Percentiles rank a stretch among this genome's conserved stretches.
phyloP scores from a whole-genome alignment of 2,329 filamentous ascomycete genomes.

The Clonostachys byssicola region DNA sequence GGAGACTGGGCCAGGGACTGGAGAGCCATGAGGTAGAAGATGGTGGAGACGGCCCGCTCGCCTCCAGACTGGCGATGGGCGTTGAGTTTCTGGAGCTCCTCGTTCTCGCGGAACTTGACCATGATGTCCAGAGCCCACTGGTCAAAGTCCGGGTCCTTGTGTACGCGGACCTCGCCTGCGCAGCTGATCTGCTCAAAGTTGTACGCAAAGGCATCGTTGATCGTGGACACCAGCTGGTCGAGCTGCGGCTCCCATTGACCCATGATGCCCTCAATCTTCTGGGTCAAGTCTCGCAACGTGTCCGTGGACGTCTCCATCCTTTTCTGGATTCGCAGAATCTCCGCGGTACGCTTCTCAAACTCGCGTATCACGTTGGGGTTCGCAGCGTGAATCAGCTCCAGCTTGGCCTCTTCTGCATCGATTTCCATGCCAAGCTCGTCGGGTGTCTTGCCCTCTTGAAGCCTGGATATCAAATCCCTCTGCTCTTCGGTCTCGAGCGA shows the following conservation, averaged over 20 bases:
- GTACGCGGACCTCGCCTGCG: constrained; percentile 81
- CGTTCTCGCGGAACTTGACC: constrained; percentile 89
- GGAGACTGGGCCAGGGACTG: constrained; percentile 91
- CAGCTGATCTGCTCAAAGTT: constrained; percentile 95
- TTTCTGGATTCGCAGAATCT: constrained; percentile 62
- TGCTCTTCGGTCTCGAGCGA: constrained; percentile 31
- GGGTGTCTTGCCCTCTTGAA: constrained; percentile 44
- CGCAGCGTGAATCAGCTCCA: constrained; percentile 76
- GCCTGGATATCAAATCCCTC: constrained; percentile 31
- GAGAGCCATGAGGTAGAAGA: constrained; percentile 98
- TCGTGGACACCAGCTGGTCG: constrained; percentile 71
- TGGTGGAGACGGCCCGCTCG: constrained; percentile 92
- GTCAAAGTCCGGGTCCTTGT: constrained; percentile 92
- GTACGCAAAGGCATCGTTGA: constrained; percentile 86
- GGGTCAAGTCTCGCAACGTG: constrained; percentile 49
- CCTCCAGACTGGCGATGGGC: constrained; percentile 94
- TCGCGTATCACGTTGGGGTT: constrained; percentile 73
- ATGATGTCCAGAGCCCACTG: constrained; percentile 91
- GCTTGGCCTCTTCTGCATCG: constrained; percentile 65
- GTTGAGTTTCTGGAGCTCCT: constrained; percentile 79
- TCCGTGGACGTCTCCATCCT: constrained; percentile 49
- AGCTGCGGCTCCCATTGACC: constrained; percentile 78
- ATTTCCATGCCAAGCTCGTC: constrained; percentile 72
- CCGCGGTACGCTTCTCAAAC: constrained; percentile 66
- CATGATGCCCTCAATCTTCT: constrained; percentile 62